Percentiles rank a stretch among this genome's conserved stretches.
Conservation (phyloP, 352 stramenopile species). For the Discostella stelligera region DNA sequence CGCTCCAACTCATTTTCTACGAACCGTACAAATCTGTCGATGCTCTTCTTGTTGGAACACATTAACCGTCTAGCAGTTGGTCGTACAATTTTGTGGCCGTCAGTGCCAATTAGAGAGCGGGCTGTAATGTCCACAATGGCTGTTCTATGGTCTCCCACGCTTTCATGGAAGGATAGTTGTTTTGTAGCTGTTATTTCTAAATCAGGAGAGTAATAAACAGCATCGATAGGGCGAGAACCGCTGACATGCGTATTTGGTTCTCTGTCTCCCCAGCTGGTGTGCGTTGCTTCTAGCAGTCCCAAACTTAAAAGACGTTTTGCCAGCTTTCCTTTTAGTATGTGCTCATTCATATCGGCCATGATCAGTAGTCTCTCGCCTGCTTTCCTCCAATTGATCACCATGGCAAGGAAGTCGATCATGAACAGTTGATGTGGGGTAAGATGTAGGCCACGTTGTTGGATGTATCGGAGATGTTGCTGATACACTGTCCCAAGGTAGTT, state of each 20-base stretch:
- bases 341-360: neutral
- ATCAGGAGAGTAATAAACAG: neutral
- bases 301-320: neutral
- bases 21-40: neutral
- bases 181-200: neutral
- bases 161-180: neutral
- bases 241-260: neutral
- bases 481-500: slow-evolving; percentile 12
- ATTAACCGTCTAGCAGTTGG: neutral
- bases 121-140: neutral
- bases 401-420: slow-evolving; percentile 2
- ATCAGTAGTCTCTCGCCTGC: neutral
- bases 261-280: neutral
- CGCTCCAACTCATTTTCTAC: neutral
- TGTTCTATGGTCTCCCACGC: neutral
- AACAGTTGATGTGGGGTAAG: neutral
- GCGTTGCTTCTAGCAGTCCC: neutral
- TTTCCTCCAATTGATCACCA: neutral
- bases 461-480: slow-evolving; percentile 20
- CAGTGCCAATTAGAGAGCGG: neutral
- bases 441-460: slow-evolving; percentile 2
- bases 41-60: neutral
- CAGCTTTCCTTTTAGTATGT: neutral
- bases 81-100: neutral
- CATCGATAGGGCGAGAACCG: neutral